phyloP scores from a whole-genome alignment of 129 eudicot genomes.

The Calendula officinalis region DNA sequence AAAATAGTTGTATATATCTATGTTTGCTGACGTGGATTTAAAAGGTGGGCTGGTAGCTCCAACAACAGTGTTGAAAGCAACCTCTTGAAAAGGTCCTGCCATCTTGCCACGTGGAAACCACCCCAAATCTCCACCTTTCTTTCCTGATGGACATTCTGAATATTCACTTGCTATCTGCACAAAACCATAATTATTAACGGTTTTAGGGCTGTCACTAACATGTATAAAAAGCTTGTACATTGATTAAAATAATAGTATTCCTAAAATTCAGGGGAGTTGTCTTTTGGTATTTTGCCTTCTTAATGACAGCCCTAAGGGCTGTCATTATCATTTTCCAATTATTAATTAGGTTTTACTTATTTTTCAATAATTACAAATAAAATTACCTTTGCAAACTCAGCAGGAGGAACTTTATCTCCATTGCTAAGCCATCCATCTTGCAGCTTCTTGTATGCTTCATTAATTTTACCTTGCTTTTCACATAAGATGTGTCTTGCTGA shows the following conservation, averaged over 20 bases:
- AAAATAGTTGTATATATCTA: neutral
- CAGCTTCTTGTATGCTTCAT: constrained; percentile 92
- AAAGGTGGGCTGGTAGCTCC: constrained; percentile 98
- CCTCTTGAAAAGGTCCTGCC: constrained; percentile 99
- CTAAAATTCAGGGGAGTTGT: no score
- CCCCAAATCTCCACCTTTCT: no score
- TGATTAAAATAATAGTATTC: no score
- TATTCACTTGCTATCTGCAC: constrained; percentile 87
- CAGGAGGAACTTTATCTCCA: constrained; percentile 96
- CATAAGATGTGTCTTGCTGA: constrained; percentile 90
- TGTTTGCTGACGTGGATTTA: constrained; percentile 71
- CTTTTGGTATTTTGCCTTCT: no score
- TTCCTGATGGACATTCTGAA: constrained; percentile 98
- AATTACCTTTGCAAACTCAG: constrained; percentile 89
- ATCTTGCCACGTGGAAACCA: constrained; percentile 99
- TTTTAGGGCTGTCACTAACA: no score
- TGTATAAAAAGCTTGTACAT: no score
- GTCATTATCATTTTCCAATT: no score
- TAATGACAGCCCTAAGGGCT: no score
- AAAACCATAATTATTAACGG: constrained; percentile 1
- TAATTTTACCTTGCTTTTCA: constrained; percentile 94
- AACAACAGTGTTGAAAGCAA: constrained; percentile 88
- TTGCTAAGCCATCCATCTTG: constrained; percentile 95
- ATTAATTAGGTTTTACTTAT: neutral
- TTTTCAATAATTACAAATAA: neutral